Evolutionary conservation across 306 rosid species (phyloP), one percentile per base, ranked within the genome.

Genomic region (Castanopsis chinensis): DNA sequence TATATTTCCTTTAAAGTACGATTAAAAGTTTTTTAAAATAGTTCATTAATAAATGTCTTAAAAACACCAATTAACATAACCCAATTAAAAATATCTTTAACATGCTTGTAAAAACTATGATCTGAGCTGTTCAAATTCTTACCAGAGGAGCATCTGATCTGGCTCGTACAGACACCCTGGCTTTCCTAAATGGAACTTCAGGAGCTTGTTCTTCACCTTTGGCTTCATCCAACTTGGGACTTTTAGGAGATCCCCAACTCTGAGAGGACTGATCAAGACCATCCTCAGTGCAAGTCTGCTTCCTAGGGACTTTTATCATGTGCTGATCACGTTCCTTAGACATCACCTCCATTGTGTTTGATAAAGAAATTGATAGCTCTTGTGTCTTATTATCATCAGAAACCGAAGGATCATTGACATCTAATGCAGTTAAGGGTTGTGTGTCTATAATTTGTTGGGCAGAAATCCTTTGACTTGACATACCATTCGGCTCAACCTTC

Each of bases 71-170:
- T 41, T 0, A 41, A 41, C 1, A 0, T 0, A 0, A 8, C 3
- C 0, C 12, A 0, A 41, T 8, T 41, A 7, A 41, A 7, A 41
- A 41, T 41, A 41, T 41, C 2, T 41, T 41, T 41, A 41, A 41
- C 45, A 2, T 41, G 45, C 11, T 41, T 7, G 45, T 2, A 8
- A 8, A 41, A 41, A 19, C 13, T 67, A 33, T 49, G 11, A 32
- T 33, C 5, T 25, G 13, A 32, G 10, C 11, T 35, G 19, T 55
- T n/a, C 17, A 27, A 25, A 3, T 53, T 56, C 68, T 33, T 79
- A 87, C 90, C 86, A 80, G 1, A 28, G 87, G 81, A 65, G 88
- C 90, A 71, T 87, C 87, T 58, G 90, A 87, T 85, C 88, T 85
- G 32, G 90, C 87, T 2, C 90, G 83, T 54, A 87, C 86, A 4